These are phyloP conservation scores for Fraxinus cuspidata DNA, from an alignment of 257 asterid genomes.

Conservation along the genomic window DNA sequence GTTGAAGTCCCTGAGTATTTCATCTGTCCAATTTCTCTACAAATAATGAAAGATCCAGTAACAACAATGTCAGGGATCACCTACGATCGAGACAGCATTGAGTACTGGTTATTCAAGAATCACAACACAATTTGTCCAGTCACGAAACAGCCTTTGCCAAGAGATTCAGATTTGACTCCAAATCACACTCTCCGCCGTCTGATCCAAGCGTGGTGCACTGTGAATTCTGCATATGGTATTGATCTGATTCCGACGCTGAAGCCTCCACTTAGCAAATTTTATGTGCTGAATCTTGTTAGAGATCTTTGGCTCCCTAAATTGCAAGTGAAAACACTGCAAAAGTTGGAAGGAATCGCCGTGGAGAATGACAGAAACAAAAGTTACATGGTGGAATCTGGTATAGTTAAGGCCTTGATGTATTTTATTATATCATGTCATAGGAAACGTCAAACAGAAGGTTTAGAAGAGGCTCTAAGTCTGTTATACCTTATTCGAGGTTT, in stretches of 20 bases:
- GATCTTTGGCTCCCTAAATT: conserved; percentile 26
- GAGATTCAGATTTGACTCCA: conserved; percentile 46
- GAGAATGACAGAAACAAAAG: conserved; percentile 39
- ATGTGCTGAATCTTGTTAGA: conserved; percentile 32
- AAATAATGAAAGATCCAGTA: conserved; percentile 71
- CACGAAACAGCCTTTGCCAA: conserved; percentile 47
- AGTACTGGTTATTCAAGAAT: conserved; percentile 42
- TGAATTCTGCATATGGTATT: conserved; percentile 26
- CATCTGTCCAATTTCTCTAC: conserved; percentile 64
- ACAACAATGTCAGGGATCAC: conserved; percentile 62
- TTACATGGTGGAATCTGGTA: conserved; percentile 41
- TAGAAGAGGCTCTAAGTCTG: conserved; percentile 39
- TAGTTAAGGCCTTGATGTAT: conserved; percentile 12
- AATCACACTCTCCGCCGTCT: conserved; percentile 60
- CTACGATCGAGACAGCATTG: conserved; percentile 66
- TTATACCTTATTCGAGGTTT: conserved; percentile 25
- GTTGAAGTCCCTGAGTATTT: conserved; percentile 59
- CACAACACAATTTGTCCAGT: conserved; percentile 56
- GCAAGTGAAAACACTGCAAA: conserved; percentile 34
- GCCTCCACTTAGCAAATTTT: conserved; percentile 27
- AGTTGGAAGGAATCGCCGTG: conserved; percentile 37
- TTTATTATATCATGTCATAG: conserved; percentile 34
- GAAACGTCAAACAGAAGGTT: conserved; percentile 18
- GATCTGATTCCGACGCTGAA: conserved; percentile 40
- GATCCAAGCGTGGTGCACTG: conserved; percentile 56